These are phyloP conservation scores for Scytalidium sp. DNA, from an alignment of 2,329 filamentous ascomycete species.

Conservation along the genomic window DNA sequence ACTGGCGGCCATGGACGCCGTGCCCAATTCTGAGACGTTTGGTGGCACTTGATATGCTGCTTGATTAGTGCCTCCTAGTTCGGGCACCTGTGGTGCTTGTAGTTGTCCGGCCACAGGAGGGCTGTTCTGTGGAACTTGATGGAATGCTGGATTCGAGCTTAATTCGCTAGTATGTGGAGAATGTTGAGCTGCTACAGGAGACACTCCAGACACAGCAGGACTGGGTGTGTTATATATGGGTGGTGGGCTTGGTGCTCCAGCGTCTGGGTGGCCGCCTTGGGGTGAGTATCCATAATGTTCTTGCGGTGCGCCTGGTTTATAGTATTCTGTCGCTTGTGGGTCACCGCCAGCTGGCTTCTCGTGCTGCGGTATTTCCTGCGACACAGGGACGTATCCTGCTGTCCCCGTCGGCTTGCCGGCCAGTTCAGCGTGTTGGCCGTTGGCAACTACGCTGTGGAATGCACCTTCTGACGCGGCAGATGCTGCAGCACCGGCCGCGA, in stretches of 20 bases:
- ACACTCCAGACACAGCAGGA: background rate
- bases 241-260: slow-evolving; percentile 10
- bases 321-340: background rate
- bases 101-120: too few relatives aligned
- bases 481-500: slow-evolving; percentile 6
- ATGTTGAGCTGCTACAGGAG: background rate
- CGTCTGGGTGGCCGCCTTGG: slow-evolving; percentile 1
- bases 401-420: background rate
- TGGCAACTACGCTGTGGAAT: slow-evolving; percentile 2
- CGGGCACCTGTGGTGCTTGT: background rate
- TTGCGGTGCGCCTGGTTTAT: background rate
- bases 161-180: background rate
- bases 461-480: slow-evolving; percentile 8
- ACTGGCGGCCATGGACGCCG: background rate
- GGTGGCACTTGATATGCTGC: background rate
- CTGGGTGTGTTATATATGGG: background rate
- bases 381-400: background rate
- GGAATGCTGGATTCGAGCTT: background rate
- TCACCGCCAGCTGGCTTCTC: background rate
- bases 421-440: background rate
- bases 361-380: background rate
- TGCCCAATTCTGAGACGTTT: background rate
- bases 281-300: background rate
- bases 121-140: too few relatives aligned
- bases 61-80: background rate